Evolutionary conservation across 2,329 filamentous ascomycete species (phyloP).

Genomic region (Pseudocercospora macadamiae): DNA sequence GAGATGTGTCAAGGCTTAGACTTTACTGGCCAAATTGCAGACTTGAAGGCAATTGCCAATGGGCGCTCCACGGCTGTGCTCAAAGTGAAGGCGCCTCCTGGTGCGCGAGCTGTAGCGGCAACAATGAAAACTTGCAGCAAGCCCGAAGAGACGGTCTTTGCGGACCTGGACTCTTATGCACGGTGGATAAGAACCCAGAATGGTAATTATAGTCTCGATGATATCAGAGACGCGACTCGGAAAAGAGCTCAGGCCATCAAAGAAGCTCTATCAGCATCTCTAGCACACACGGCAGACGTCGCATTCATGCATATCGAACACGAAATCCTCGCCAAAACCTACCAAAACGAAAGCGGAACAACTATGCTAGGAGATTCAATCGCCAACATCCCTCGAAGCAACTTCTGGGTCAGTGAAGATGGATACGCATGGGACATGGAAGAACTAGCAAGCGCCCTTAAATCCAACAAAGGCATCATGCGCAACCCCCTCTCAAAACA

Average conservation of each 20-base stretch:
- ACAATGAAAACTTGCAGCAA: not conserved
- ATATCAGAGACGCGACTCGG: not conserved
- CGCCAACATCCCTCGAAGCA: not conserved
- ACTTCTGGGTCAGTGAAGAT: conserved; percentile 11
- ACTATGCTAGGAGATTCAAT: conserved; percentile 15
- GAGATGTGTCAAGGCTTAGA: conserved; percentile 1
- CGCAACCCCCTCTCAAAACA: conserved; percentile 13
- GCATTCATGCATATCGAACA: conserved; percentile 17
- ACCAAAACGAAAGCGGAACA: conserved; percentile 3
- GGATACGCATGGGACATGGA: conserved; percentile 18
- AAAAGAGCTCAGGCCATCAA: conserved; percentile 13
- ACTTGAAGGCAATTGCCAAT: conserved; percentile 4
- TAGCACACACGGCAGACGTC: not conserved
- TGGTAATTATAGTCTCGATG: not conserved
- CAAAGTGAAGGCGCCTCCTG: conserved; percentile 1
- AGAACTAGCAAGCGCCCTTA: conserved; percentile 11
- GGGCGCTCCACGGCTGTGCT: conserved; percentile 9
- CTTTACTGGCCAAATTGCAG: conserved; percentile 8
- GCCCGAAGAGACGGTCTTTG: not conserved
- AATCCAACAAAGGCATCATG: conserved; percentile 13
- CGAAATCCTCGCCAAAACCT: conserved; percentile 10
- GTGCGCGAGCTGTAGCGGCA: not conserved
- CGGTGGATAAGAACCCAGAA: conserved; percentile 1
- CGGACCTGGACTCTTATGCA: conserved; percentile 9
- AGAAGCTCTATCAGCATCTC: not conserved